Base-by-base conservation (phyloP, 2,329 filamentous ascomycete genomes). In the Dothideomycetes sp. region DNA sequence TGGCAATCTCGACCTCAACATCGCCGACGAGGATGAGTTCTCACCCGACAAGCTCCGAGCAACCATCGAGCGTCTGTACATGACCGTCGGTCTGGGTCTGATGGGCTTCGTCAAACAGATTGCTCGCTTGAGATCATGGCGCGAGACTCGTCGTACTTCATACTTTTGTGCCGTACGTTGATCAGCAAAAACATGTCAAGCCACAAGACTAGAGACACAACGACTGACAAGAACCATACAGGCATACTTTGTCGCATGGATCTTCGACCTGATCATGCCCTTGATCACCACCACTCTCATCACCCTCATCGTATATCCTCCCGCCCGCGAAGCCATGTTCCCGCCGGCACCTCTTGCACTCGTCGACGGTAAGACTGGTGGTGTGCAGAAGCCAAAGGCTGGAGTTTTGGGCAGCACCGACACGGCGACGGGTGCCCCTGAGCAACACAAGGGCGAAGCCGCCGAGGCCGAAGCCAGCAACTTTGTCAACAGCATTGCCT, bases 401-500 rank as follows among this genome's bases (percentile, higher is more conserved):
- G 84, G 84, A 1, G 76, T 86, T 0, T 63, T 91, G 0, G 85
- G 82, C 1, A 86, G 81, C 15, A 74, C 80, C 19, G 82, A 86
- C 45, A 86, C 81, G 43, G 72, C 82, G 1, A 93, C 85, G 0
- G 86, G 85, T 1, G 85, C 85, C 0, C 81, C 84, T 0, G 84
- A 94, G 57, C 84, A 85, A 49, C 76, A 85, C 61, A 81, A 85
- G 55, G 85, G 86, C 18, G 84, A 91, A 57, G 83, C 84, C 0
- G 82, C 86, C 1, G 85, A 93, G 57, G 76, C 83, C 46, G 85
- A 93, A 57, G 86, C 86, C 1, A 80, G 74, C 51, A 88, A 86
- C 55, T 80, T 93, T 47, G 79, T 91, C 44, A 80, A 80, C 40
- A 75, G 79, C 23, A 78, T 91, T 38, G 76, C 80, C 7, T 72